Percentiles rank a stretch among this genome's conserved stretches.
phyloP scores from a whole-genome alignment of 495 filamentous ascomycete species.

The Trichoderma gamsii region DNA sequence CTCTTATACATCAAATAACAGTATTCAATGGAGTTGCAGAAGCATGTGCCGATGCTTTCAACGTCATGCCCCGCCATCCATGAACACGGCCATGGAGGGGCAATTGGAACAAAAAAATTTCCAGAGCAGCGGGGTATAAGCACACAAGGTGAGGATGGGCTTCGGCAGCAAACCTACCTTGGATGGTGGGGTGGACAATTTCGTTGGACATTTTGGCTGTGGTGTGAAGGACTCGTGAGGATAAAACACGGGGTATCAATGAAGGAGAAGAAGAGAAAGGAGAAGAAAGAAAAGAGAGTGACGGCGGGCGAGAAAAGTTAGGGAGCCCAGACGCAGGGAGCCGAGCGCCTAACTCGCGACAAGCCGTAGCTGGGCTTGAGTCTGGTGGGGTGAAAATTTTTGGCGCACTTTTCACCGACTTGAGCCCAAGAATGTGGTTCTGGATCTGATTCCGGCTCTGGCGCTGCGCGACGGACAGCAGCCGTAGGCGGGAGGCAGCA shows the following conservation, averaged over 20 bases:
- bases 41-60: neutral
- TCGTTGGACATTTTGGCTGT: neutral
- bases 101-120: constrained; percentile 3
- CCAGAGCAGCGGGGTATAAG: neutral
- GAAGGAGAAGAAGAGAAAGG: constrained; percentile 15
- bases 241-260: neutral
- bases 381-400: constrained; percentile 11
- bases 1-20: neutral
- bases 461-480: neutral
- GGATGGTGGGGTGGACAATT: constrained; percentile 10
- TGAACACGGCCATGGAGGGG: neutral
- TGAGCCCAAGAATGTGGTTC: neutral
- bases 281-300: constrained; percentile 2
- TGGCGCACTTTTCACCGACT: constrained; percentile 8
- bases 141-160: neutral
- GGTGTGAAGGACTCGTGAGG: neutral
- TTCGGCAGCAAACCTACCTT: constrained; percentile 2
- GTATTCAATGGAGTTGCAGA: neutral
- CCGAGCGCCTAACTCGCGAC: neutral
- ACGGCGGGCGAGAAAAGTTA: neutral
- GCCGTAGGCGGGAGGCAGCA: neutral
- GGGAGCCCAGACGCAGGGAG: neutral
- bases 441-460: neutral
- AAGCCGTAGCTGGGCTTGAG: neutral
- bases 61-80: neutral